Evolutionary conservation across 352 stramenopile genomes (phyloP).

Genomic region (Pythium inflatum): DNA sequence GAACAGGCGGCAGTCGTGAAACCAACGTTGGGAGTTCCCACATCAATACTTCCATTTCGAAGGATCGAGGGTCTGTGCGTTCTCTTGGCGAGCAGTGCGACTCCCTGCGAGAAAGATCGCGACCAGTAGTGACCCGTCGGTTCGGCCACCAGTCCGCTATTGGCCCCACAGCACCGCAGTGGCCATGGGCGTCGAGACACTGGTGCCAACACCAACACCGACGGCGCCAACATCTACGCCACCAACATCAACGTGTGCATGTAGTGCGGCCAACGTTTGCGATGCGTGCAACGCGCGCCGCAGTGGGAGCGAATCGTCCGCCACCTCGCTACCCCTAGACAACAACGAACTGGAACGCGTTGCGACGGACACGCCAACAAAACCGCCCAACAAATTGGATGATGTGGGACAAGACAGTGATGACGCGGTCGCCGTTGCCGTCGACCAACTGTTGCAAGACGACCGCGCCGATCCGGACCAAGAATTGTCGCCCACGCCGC

Average conservation of each 20-base stretch:
- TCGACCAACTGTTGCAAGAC: conserved; percentile 7
- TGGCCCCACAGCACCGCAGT: not conserved
- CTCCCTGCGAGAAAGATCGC: conserved; percentile 2
- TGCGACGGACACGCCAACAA: not conserved
- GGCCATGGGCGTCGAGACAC: conserved; percentile 2
- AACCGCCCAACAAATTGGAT: not conserved
- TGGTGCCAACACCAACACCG: not conserved
- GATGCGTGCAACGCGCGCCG: no score
- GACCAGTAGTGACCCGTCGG: not conserved
- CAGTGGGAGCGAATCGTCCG: no score
- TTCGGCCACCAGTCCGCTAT: not conserved
- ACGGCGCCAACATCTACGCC: not conserved
- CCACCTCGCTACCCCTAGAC: no score
- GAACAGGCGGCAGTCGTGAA: not conserved
- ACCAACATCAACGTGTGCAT: no score
- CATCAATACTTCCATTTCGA: conserved; percentile 2
- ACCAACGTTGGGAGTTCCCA: not conserved
- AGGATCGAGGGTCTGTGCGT: not conserved
- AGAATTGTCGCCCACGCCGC: conserved; percentile 35
- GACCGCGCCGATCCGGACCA: conserved; percentile 29
- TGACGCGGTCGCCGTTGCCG: conserved; percentile 5
- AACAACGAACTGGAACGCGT: not conserved
- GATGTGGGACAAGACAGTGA: not conserved
- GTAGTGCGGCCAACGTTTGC: no score
- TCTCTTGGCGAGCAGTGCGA: not conserved